Evolutionary conservation across 2,329 filamentous ascomycete species (phyloP).

Genomic region (Epicoccum sorghinum): DNA sequence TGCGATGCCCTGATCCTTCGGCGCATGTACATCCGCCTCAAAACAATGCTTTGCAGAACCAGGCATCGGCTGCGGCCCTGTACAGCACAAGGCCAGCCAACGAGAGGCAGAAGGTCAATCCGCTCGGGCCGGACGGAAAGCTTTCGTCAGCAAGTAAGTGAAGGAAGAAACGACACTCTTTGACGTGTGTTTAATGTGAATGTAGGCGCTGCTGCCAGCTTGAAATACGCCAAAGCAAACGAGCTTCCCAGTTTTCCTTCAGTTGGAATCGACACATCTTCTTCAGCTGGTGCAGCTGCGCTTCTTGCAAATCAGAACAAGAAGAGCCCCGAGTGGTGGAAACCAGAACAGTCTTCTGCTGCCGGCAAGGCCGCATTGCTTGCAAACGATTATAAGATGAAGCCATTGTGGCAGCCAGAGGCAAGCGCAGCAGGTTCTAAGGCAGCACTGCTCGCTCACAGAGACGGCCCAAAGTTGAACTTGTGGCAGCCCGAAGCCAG

Average conservation of each 20-base stretch:
- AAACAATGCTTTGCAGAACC: constrained; percentile 50
- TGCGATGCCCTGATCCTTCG: constrained; percentile 52
- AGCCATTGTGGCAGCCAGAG: constrained; percentile 67
- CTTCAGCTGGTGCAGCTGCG: constrained; percentile 76
- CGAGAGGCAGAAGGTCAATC: constrained; percentile 32
- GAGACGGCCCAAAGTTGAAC: constrained; percentile 58
- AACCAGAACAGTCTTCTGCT: constrained; percentile 62
- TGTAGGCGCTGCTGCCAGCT: constrained; percentile 63
- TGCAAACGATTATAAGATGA: constrained; percentile 66
- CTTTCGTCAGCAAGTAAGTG: constrained; percentile 63
- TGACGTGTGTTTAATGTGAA: constrained; percentile 16
- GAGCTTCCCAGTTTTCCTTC: constrained; percentile 79
- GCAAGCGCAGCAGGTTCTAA: constrained; percentile 71
- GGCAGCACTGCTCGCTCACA: constrained; percentile 72
- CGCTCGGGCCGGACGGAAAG: constrained; percentile 60
- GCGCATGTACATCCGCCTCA: constrained; percentile 37
- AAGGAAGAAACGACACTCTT: neutral
- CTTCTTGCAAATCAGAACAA: constrained; percentile 74
- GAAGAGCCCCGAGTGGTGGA: constrained; percentile 70
- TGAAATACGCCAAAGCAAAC: constrained; percentile 74
- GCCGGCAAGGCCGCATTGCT: constrained; percentile 65
- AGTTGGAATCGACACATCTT: constrained; percentile 61
- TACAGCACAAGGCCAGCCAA: constrained; percentile 51
- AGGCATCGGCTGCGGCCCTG: constrained; percentile 67
- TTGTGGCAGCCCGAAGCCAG: constrained; percentile 59